phyloP scores from a whole-genome alignment of 805 yeast species.

The Candida maris region DNA sequence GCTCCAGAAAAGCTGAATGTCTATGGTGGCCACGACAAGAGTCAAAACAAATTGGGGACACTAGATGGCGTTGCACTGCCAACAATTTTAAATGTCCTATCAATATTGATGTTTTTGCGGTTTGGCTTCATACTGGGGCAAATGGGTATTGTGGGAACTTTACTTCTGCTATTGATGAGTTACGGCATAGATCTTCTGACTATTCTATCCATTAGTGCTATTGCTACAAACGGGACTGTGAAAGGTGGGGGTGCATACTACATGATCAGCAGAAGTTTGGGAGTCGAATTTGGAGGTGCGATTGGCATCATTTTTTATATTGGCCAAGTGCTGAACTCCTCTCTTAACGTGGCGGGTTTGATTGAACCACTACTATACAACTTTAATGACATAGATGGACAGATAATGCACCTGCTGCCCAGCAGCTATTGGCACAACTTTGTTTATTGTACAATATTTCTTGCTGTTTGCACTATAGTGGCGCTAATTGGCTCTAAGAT shows the following conservation, averaged over 20 bases:
- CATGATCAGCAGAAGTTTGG: slow-evolving; percentile 91
- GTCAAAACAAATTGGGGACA: slow-evolving; percentile 60
- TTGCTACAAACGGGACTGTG: slow-evolving; percentile 95
- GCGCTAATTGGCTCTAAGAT: slow-evolving; percentile 77
- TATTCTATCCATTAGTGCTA: slow-evolving; percentile 87
- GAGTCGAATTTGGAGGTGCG: slow-evolving; percentile 98
- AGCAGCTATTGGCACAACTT: slow-evolving; percentile 63
- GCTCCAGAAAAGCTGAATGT: not conserved
- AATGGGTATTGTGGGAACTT: slow-evolving; percentile 80
- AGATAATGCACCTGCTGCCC: slow-evolving; percentile 56
- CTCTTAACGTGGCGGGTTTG: slow-evolving; percentile 93
- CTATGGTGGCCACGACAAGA: slow-evolving; percentile 1
- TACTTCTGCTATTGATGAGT: slow-evolving; percentile 63
- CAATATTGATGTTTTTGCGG: slow-evolving; percentile 91
- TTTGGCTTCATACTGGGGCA: slow-evolving; percentile 96
- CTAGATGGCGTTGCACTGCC: slow-evolving; percentile 91
- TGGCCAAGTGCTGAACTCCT: slow-evolving; percentile 89
- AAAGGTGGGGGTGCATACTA: slow-evolving; percentile 98
- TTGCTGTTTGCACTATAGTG: slow-evolving; percentile 68
- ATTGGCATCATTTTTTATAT: slow-evolving; percentile 91
- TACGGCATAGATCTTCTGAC: slow-evolving; percentile 81
- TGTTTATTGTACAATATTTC: slow-evolving; percentile 63
- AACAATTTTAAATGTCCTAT: slow-evolving; percentile 85
- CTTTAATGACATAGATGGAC: slow-evolving; percentile 62
- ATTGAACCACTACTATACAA: slow-evolving; percentile 85